Conservation (phyloP, 805 yeast species). For the Myxozyma neglecta region DNA sequence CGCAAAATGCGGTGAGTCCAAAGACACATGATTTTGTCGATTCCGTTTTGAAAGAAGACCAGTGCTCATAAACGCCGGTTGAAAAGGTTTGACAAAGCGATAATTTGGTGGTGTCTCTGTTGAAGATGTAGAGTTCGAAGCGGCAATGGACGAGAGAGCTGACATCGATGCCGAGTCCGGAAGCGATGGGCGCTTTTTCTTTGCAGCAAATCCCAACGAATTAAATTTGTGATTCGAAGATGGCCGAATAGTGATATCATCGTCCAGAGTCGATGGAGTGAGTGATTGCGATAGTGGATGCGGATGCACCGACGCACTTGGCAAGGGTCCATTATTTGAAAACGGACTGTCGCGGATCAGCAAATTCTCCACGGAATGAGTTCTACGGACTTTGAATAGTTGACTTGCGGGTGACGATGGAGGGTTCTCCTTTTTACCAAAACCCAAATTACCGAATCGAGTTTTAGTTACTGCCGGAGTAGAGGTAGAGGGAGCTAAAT, state of each 20-base stretch:
- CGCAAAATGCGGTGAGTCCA: conserved; percentile 36
- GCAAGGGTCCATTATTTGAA: conserved; percentile 23
- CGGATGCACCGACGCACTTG: conserved; percentile 19
- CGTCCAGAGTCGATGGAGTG: conserved; percentile 22
- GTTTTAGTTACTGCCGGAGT: conserved; percentile 11
- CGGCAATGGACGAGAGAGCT: conserved; percentile 12
- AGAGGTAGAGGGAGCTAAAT: neutral
- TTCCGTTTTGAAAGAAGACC: conserved; percentile 69
- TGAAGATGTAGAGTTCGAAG: conserved; percentile 3
- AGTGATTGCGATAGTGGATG: conserved; percentile 33
- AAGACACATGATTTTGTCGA: conserved; percentile 40
- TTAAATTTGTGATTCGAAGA: neutral
- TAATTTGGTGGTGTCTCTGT: conserved; percentile 57
- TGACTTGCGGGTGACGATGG: conserved; percentile 12
- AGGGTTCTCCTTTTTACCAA: conserved; percentile 4
- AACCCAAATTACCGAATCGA: neutral
- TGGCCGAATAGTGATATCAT: conserved; percentile 15
- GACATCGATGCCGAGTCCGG: conserved; percentile 20
- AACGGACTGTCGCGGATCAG: conserved; percentile 28
- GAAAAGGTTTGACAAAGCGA: conserved; percentile 76
- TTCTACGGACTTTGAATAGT: conserved; percentile 33
- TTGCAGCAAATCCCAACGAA: neutral
- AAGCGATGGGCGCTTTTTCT: conserved; percentile 25
- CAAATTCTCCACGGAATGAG: conserved; percentile 32
- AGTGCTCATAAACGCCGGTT: conserved; percentile 75